phyloP scores from a whole-genome alignment of 768 basidiomycete genomes.

The Suillus fuscotomentosus region DNA sequence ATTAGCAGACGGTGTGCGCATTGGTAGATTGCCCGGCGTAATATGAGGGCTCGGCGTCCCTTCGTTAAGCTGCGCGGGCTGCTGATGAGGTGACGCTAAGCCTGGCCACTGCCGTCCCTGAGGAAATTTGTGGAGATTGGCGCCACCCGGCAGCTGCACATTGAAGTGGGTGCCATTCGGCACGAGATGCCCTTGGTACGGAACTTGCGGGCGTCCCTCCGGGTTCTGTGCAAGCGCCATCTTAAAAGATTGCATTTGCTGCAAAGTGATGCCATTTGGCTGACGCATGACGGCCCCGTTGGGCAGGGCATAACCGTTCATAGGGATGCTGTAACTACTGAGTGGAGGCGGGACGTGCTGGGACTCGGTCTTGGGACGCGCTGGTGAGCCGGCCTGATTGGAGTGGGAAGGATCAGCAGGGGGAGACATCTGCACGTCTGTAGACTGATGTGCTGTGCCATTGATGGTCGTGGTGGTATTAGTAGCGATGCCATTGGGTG shows the following conservation, averaged over 20 bases:
- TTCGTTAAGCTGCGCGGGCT: conserved; percentile 23
- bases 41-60: conserved; percentile 40
- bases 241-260: conserved; percentile 63
- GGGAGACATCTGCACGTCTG: conserved; percentile 14
- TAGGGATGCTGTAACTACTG: conserved; percentile 49
- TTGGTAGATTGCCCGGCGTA: conserved; percentile 35
- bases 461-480: conserved; percentile 34
- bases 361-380: conserved; percentile 49
- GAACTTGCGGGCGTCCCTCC: conserved; percentile 32
- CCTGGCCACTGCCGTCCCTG: conserved; percentile 40
- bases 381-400: conserved; percentile 34
- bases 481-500: conserved; percentile 16
- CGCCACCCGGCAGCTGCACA: conserved; percentile 21
- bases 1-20: conserved; percentile 55
- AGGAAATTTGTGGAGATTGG: conserved; percentile 36
- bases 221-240: conserved; percentile 45
- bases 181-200: conserved; percentile 30
- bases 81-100: conserved; percentile 22
- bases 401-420: conserved; percentile 17
- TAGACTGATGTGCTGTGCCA: conserved; percentile 22
- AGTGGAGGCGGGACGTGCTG: conserved; percentile 39
- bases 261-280: conserved; percentile 43
- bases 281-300: conserved; percentile 37
- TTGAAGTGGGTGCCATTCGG: conserved; percentile 29
- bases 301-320: conserved; percentile 35